Conservation (phyloP, 768 basidiomycete species). For the Mrakia blollopis region DNA sequence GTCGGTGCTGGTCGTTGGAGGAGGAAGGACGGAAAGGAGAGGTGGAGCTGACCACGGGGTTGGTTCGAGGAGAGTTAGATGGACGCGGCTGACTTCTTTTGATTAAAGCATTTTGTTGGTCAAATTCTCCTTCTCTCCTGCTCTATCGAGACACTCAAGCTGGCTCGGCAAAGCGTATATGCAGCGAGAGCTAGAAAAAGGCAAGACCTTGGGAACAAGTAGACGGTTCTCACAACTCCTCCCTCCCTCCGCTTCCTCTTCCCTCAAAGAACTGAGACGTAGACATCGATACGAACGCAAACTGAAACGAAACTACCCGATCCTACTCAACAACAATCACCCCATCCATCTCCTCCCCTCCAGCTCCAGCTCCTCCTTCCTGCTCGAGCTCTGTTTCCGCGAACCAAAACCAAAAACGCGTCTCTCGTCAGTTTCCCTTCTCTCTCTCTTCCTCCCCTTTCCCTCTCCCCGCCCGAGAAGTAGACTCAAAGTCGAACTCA, state of each 20-base stretch:
- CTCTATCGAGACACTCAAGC: too few species aligned
- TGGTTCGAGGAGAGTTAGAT: not conserved
- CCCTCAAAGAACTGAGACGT: not conserved
- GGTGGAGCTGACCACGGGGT: too few species aligned
- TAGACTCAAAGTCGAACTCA: not conserved
- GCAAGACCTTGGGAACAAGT: too few species aligned
- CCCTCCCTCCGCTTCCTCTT: not conserved
- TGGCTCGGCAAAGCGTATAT: too few species aligned
- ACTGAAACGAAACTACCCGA: not conserved
- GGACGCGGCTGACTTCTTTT: not conserved
- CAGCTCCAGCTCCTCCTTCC: not conserved
- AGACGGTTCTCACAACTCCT: too few species aligned
- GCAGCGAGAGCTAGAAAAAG: too few species aligned
- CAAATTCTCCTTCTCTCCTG: too few species aligned
- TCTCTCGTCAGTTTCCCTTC: not conserved
- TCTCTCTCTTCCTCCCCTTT: not conserved
- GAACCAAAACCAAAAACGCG: not conserved
- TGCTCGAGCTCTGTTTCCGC: not conserved
- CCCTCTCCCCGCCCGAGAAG: not conserved
- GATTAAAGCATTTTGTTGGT: not conserved
- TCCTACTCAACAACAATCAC: not conserved
- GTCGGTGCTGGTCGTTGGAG: not conserved
- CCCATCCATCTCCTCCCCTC: not conserved
- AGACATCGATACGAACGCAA: not conserved
- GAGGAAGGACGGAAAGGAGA: not conserved